phyloP scores from a whole-genome alignment of 2,329 filamentous ascomycete genomes.

The Fusarium lateritium region DNA sequence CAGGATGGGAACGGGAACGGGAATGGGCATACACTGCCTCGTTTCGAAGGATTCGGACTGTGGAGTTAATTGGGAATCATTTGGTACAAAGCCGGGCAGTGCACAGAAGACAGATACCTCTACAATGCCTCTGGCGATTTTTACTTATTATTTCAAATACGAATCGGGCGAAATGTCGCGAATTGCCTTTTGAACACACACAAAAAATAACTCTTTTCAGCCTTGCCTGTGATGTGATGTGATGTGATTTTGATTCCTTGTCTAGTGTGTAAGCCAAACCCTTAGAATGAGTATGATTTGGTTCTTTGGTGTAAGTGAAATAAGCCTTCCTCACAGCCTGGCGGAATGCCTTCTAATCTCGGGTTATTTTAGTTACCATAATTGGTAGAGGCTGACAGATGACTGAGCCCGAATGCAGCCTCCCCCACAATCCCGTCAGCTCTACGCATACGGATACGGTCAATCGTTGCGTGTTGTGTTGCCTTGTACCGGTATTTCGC shows the following conservation, averaged over 20 bases:
- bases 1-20: conserved; percentile 10
- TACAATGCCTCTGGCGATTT: conserved; percentile 9
- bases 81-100: conserved; percentile 15
- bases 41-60: conserved; percentile 37
- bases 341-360: conserved; percentile 19
- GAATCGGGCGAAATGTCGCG: conserved; percentile 17
- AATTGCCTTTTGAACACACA: conserved; percentile 2
- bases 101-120: conserved; percentile 19
- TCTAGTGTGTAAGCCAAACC: conserved; percentile 1
- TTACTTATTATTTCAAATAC: conserved; percentile 11
- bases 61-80: conserved; percentile 39
- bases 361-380: conserved; percentile 35
- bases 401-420: too few relatives aligned
- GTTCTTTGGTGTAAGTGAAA: not conserved
- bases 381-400: conserved; percentile 36
- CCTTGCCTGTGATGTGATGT: conserved; percentile 10
- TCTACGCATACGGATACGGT: not conserved
- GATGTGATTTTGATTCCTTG: too few relatives aligned
- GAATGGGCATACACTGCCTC: conserved; percentile 41
- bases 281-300: conserved; percentile 1
- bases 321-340: conserved; percentile 35
- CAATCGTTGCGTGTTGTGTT: not conserved
- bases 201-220: conserved; percentile 6
- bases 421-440: conserved; percentile 1
- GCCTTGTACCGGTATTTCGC: not conserved